Evolutionary conservation across 2,329 filamentous ascomycete genomes (phyloP).

Genomic region (Cladosporium oxysporum): DNA sequence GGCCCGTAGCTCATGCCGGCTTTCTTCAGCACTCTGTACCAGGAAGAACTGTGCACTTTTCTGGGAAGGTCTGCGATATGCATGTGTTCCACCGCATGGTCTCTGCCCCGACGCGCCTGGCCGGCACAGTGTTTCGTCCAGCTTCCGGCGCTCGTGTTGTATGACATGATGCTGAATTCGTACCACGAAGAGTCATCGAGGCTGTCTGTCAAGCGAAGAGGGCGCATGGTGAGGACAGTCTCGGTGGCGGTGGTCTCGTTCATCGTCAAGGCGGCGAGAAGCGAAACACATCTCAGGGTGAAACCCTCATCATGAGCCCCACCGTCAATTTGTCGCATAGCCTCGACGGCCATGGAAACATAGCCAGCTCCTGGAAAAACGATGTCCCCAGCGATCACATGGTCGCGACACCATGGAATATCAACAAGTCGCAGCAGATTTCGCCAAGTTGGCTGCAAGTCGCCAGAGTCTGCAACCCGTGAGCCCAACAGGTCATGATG

Average conservation of each 20-base stretch:
- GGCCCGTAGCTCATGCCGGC: neutral
- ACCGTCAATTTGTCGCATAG: conserved; percentile 6
- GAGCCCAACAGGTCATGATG: conserved; percentile 50
- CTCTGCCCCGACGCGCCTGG: too few species aligned
- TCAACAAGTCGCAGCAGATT: neutral
- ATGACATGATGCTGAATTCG: too few species aligned
- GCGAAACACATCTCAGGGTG: too few species aligned
- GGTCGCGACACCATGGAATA: conserved; percentile 2
- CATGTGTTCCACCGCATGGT: too few species aligned
- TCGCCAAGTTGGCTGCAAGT: neutral
- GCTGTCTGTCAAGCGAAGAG: too few species aligned
- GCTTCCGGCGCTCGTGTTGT: too few species aligned
- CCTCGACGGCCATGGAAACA: conserved; percentile 27
- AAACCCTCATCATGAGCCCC: neutral
- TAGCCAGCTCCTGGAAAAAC: conserved; percentile 25
- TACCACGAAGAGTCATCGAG: too few species aligned
- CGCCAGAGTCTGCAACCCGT: neutral
- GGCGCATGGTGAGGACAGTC: neutral
- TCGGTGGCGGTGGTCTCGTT: neutral
- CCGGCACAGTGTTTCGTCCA: too few species aligned
- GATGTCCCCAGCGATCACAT: neutral
- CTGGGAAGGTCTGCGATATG: too few species aligned
- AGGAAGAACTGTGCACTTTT: too few species aligned
- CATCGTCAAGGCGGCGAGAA: neutral
- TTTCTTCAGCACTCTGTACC: too few species aligned